Conservation (phyloP, 768 basidiomycete genomes). For the Lactarius tabidus region DNA sequence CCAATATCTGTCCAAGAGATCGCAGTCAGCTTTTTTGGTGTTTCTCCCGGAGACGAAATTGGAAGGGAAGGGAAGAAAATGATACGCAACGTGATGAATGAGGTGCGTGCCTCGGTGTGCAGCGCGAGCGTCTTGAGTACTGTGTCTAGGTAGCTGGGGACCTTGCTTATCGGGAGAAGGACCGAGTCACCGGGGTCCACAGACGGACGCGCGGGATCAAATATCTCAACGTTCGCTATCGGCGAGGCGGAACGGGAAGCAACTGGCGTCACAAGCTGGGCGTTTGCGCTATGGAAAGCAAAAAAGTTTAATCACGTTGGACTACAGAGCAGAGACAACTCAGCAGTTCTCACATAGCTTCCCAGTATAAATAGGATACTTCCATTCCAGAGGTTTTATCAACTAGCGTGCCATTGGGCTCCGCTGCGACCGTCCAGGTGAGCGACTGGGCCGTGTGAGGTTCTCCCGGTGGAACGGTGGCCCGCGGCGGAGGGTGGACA, state of each 20-base stretch:
- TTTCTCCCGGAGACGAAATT: background rate
- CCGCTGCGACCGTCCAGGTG: slow-evolving; percentile 10
- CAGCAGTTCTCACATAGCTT: slow-evolving; percentile 11
- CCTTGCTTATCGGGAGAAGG: slow-evolving; percentile 31
- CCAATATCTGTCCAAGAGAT: slow-evolving; percentile 35
- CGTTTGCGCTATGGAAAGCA: background rate
- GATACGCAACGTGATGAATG: slow-evolving; percentile 43
- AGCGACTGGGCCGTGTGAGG: slow-evolving; percentile 1
- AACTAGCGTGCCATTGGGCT: slow-evolving; percentile 13
- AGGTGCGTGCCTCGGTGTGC: slow-evolving; percentile 41
- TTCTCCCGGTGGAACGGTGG: background rate
- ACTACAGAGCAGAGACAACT: background rate
- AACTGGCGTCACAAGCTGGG: background rate
- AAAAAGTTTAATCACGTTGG: background rate
- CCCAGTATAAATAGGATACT: slow-evolving; percentile 21
- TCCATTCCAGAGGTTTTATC: slow-evolving; percentile 8
- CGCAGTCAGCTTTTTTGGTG: background rate
- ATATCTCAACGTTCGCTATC: background rate
- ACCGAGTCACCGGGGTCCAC: slow-evolving; percentile 12
- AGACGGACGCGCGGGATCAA: slow-evolving; percentile 15
- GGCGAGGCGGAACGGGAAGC: slow-evolving; percentile 7
- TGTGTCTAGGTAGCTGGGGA: slow-evolving; percentile 40
- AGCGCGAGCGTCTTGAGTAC: slow-evolving; percentile 33
- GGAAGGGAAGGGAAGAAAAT: slow-evolving; percentile 18
- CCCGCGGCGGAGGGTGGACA: slow-evolving; percentile 8